Evolutionary conservation across 225 moss, liverwort and hornwort species (phyloP).

Genomic region (Lunularia cruciata): DNA sequence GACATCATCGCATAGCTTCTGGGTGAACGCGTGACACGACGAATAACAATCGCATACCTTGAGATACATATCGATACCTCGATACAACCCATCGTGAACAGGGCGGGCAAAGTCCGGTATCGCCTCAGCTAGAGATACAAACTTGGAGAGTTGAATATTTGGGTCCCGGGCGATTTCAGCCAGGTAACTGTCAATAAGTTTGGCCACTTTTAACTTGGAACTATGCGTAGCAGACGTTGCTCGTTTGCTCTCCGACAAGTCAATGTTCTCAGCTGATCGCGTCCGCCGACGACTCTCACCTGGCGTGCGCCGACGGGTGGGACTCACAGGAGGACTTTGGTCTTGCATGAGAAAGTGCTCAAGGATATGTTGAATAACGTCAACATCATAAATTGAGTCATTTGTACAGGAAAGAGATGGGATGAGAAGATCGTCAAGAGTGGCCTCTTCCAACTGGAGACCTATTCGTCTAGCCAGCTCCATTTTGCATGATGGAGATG

Average conservation of each 20-base stretch:
- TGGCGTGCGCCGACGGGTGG: conserved; percentile 28
- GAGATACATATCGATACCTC: conserved; percentile 86
- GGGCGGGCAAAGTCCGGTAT: conserved; percentile 73
- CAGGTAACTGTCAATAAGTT: conserved; percentile 76
- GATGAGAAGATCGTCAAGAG: conserved; percentile 65
- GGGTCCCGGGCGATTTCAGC: conserved; percentile 75
- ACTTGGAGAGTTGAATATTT: conserved; percentile 61
- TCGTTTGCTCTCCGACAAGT: conserved; percentile 46
- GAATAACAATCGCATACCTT: conserved; percentile 78
- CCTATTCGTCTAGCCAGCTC: conserved; percentile 65
- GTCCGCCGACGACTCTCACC: conserved; percentile 53
- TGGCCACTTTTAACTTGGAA: conserved; percentile 70
- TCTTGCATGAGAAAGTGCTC: conserved; percentile 68
- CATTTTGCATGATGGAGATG: conserved; percentile 50
- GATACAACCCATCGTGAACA: conserved; percentile 79
- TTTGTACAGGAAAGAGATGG: conserved; percentile 61
- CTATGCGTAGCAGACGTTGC: conserved; percentile 46
- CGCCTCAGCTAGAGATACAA: conserved; percentile 63
- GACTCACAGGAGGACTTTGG: conserved; percentile 54
- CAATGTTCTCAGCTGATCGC: conserved; percentile 53
- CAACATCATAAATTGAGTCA: conserved; percentile 63
- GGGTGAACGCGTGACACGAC: not conserved
- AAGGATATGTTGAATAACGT: conserved; percentile 67
- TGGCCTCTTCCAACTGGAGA: conserved; percentile 68
- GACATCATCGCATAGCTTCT: not conserved